Percentiles rank a stretch among this genome's conserved stretches.
phyloP scores from a whole-genome alignment of 495 filamentous ascomycete genomes.

The Aspergillus egyptiacus region DNA sequence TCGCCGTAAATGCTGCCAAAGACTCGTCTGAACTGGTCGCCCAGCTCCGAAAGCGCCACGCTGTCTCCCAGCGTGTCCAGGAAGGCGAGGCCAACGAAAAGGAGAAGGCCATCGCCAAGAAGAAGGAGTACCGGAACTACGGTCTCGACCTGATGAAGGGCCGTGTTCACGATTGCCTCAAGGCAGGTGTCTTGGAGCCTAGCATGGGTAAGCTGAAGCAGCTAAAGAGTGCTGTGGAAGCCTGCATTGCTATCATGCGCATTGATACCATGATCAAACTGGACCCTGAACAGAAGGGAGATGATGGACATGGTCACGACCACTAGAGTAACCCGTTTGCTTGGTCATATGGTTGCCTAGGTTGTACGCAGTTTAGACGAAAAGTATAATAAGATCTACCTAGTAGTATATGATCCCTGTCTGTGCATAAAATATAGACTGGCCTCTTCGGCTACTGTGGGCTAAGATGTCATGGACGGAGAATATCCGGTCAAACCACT shows the following conservation, averaged over 20 bases:
- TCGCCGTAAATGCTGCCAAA: slow-evolving; percentile 95
- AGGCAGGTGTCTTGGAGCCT: slow-evolving; percentile 92
- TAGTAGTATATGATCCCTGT: slow-evolving; percentile 3
- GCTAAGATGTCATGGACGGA: too few relatives aligned
- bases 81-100: slow-evolving; percentile 77
- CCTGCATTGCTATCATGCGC: slow-evolving; percentile 98
- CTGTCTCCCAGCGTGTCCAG: slow-evolving; percentile 82
- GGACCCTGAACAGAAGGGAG: slow-evolving; percentile 77
- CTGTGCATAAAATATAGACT: too few relatives aligned
- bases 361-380: slow-evolving; percentile 18
- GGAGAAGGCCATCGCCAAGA: slow-evolving; percentile 80
- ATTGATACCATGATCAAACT: slow-evolving; percentile 99
- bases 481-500: slow-evolving; percentile 6
- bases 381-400: slow-evolving; percentile 23
- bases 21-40: slow-evolving; percentile 92
- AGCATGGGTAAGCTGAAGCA: slow-evolving; percentile 98
- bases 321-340: slow-evolving; percentile 11
- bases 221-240: slow-evolving; percentile 97
- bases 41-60: slow-evolving; percentile 90
- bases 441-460: too few relatives aligned
- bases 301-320: slow-evolving; percentile 53
- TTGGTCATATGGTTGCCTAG: slow-evolving; percentile 10
- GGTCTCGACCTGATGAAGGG: slow-evolving; percentile 87
- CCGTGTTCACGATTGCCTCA: slow-evolving; percentile 86
- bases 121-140: slow-evolving; percentile 98